Base-by-base conservation (phyloP, 2,329 filamentous ascomycete genomes). In the Monilinia laxa region DNA sequence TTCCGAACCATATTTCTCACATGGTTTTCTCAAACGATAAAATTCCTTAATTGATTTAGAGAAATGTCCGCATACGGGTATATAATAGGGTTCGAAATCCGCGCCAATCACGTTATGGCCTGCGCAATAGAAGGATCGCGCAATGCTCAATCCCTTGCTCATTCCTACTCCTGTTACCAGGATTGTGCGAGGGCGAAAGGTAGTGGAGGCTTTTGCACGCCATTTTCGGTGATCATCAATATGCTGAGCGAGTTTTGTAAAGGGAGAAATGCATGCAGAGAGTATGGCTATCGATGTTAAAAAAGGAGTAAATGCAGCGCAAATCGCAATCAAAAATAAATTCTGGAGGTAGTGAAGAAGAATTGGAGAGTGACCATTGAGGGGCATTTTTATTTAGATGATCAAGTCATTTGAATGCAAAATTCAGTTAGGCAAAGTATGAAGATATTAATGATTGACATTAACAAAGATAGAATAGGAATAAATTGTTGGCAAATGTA, bases 161-260 rank as follows among this genome's bases (percentile, higher is more conserved):
- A 91, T 93, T 56, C 86, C 85, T 3, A 92, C 82, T 2, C 90
- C 90, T 0, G 90, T 92, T 53, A 93, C 83, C 18, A 93, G 82
- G 47, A 93, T 79, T 0, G 84, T 90, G 64, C 69, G 69, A 10
- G 62, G 63, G 3, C 45, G 65, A 35, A 66, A 70, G 12, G 63
- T 54, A 9, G 66, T 54, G 20, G 63, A 64, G 20, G 68, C 68
- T 35, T 25, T 18, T 6, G 40, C 11, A 11, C 71, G 68, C 72
- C 72, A 73, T 70, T 64, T 63, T 28, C 68, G 69, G 23, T 66
- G 66, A 6, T 68, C 65, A 2, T 63, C 54, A 51, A 71, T 71
- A 18, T 68, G 67, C 62, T 68, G 59, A 4, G 62, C 25, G 40
- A 35, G 42, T 12, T 58, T 54, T 28, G 66, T 69, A 47, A 68